Evolutionary conservation across 768 basidiomycete species (phyloP).

Genomic region (Pleurotus sapidus): DNA sequence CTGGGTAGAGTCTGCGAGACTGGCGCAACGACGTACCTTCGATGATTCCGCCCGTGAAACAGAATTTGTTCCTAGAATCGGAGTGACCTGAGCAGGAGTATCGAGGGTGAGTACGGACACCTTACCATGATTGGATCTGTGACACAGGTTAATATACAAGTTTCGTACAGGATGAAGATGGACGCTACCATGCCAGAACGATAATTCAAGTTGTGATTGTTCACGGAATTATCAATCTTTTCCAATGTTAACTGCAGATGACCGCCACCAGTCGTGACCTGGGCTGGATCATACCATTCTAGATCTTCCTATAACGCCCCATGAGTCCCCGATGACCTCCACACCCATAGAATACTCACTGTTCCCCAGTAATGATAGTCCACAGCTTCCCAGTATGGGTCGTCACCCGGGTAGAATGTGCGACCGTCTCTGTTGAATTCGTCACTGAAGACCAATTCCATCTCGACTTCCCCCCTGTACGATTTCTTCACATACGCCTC

Average conservation of each 20-base stretch:
- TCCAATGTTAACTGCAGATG: constrained; percentile 69
- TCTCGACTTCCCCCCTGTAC: constrained; percentile 38
- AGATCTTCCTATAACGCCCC: constrained; percentile 42
- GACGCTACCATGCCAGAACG: constrained; percentile 39
- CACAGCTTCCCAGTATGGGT: constrained; percentile 60
- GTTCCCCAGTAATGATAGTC: constrained; percentile 71
- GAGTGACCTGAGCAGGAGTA: too few species aligned
- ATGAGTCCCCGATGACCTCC: too few species aligned
- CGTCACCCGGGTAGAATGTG: constrained; percentile 67
- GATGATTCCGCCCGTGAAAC: constrained; percentile 77
- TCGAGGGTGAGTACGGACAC: background rate
- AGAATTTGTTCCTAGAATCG: constrained; percentile 51
- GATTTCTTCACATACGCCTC: constrained; percentile 47
- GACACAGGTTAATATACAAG: background rate
- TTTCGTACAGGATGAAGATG: constrained; percentile 16
- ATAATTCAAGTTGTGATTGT: constrained; percentile 72
- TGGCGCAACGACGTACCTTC: constrained; percentile 29
- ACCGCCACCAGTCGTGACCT: constrained; percentile 66
- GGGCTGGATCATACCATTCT: constrained; percentile 77
- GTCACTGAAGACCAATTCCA: constrained; percentile 70
- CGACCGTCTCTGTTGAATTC: constrained; percentile 78
- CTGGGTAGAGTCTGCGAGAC: background rate
- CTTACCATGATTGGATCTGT: constrained; percentile 33
- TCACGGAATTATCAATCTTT: constrained; percentile 33
- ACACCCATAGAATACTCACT: constrained; percentile 23